Percentiles rank a stretch among this genome's conserved stretches.
Conservation (phyloP, 495 filamentous ascomycete genomes). For the Tricharina praecox region DNA sequence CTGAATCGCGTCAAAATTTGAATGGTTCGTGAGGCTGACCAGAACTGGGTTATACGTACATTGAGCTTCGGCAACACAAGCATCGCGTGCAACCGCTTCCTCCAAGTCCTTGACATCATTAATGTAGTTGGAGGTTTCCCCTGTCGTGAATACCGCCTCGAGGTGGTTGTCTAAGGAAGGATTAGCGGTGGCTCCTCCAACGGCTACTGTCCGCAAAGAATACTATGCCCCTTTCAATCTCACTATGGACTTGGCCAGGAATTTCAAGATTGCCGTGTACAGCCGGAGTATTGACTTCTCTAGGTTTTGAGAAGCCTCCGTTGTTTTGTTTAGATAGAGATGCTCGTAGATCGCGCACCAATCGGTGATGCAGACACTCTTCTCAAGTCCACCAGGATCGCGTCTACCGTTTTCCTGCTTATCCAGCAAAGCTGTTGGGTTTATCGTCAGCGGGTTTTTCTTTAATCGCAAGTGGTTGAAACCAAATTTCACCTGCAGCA, state of each 20-base stretch:
- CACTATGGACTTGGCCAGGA: background rate
- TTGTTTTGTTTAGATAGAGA: slow-evolving; percentile 6
- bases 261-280: slow-evolving; percentile 4
- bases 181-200: background rate
- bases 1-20: background rate
- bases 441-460: background rate
- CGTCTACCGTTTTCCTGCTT: slow-evolving; percentile 3
- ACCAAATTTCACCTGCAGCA: slow-evolving; percentile 26
- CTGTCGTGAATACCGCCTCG: background rate
- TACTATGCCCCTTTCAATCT: background rate
- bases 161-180: background rate
- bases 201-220: background rate
- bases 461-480: background rate
- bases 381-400: slow-evolving; percentile 2
- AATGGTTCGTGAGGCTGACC: background rate
- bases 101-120: background rate
- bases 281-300: background rate
- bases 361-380: background rate
- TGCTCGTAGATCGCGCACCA: background rate
- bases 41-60: background rate
- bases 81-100: background rate
- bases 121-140: background rate
- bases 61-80: background rate
- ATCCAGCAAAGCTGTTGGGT: slow-evolving; percentile 10
- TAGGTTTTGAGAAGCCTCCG: background rate